Percentiles rank a stretch among this genome's conserved stretches.
phyloP scores from a whole-genome alignment of 2,329 filamentous ascomycete genomes.

The Calonectria montana region DNA sequence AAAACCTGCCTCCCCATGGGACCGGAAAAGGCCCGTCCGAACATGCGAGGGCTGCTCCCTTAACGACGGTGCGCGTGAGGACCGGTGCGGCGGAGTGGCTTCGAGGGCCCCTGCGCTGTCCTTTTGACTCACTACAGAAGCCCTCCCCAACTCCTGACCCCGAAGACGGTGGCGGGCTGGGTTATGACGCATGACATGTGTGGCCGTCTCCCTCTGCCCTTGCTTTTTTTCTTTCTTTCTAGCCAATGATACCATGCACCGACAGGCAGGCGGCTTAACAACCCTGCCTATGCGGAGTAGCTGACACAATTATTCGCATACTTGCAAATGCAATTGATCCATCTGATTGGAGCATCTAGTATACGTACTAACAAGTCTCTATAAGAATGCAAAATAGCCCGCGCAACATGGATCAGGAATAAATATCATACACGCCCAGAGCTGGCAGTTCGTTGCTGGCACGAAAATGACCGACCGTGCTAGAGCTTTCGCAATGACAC shows the following conservation, averaged over 20 bases:
- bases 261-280: not conserved
- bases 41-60: not conserved
- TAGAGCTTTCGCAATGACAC: not conserved
- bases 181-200: not conserved
- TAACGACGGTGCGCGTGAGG: slow-evolving; percentile 8
- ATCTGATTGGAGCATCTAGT: slow-evolving; percentile 17
- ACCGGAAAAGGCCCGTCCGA: slow-evolving; percentile 24
- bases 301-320: not conserved
- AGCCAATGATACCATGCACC: slow-evolving; percentile 10
- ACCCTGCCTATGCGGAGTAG: not conserved
- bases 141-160: not conserved
- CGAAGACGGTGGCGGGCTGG: not conserved
- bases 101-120: not conserved
- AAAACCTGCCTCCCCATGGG: not conserved
- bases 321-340: slow-evolving; percentile 10
- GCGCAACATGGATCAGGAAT: slow-evolving; percentile 32
- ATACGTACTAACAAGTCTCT: not conserved
- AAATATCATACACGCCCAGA: slow-evolving; percentile 42
- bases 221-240: slow-evolving; percentile 3
- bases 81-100: slow-evolving; percentile 5
- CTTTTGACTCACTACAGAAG: slow-evolving; percentile 1
- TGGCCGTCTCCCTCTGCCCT: not conserved
- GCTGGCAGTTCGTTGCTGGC: not conserved
- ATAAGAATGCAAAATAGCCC: slow-evolving; percentile 18
- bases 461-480: not conserved